Evolutionary conservation across 805 yeast genomes (phyloP), one percentile per base, ranked within the genome.

Genomic region (Candida anglica): DNA sequence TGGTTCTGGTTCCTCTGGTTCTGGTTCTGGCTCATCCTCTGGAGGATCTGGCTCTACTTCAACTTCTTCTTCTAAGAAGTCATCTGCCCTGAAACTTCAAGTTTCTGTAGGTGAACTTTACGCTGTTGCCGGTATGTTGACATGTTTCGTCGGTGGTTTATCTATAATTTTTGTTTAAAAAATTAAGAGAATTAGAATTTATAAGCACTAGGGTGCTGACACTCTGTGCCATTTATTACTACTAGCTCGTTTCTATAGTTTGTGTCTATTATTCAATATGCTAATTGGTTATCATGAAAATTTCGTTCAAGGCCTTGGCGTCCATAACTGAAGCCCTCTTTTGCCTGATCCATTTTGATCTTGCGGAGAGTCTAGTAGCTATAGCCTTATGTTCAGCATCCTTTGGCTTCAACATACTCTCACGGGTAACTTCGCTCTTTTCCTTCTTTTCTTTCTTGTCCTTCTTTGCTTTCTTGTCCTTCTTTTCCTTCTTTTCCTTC

Each of bases 271-370:
- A 9, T 21, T 11, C 11, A 11, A 8, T 32, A 32, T 32, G 34
- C 34, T 56, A 66, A 42, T 69, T 73, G 18, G 82, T 67, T 30
- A 88, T 76, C 97, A 91, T 91, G 53, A 91, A 86, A 38, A 91
- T 91, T 60, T 91, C 98, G 47, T 86, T 87, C 41, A 91, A 70
- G 10, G 96, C 88, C 56, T 86, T 80, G 2, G 83, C 73, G 54
- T 91, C 98, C 79, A 83, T 76, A 0, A 89, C 87, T 1, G 97
- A 91, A 8, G 95, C 93, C 48, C 93, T 74, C 56, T 91, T 91
- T 56, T 88, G 95, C 44, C 73, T 81, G 36, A 91, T 89, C 81
- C 87, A 89, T 56, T 77, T 81, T 15, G 94, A 80, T 56, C 98
- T 75, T 3, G 84, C 84, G 1, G 94, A 56, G 15, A 63, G 46